Evolutionary conservation across 2,329 filamentous ascomycete species (phyloP), one percentile per base, ranked within the genome.

Genomic region (Chalaropsis ovoidea): DNA sequence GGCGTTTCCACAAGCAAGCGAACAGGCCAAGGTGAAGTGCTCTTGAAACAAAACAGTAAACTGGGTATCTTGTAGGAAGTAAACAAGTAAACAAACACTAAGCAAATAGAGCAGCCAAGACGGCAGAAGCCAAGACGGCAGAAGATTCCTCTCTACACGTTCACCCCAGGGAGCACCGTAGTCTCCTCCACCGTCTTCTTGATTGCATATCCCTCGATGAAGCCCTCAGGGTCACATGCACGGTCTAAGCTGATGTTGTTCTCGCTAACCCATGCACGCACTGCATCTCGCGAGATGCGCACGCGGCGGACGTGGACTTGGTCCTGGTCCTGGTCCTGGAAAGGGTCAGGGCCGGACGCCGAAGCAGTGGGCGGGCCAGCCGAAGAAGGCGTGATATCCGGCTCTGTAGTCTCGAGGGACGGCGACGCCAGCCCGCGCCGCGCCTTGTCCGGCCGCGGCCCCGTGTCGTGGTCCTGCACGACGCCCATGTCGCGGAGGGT

Each of bases 401-500:
- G 35, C 8, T 39, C 5, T 10, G 8, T 39, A 10, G 35, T 7
- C 35, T 39, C 35, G 8, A 39, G 4, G 35, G 5, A 39, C 8
- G 11, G 64, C 62, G 19, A 61, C 58, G 24, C 67, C 22, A 19
- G 43, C 41, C 49, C 27, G 62, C n/a, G 70, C 67, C 17, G 64
- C 69, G 54, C 8, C 54, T 39, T 39, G 15, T 35, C 54, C 39
- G 54, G 13, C 54, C 27, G 67, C 68, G 75, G 76, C 1, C 77
- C 77, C 74, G 76, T 73, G 72, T 77, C 81, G 70, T 78, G 82
- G 71, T 86, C 79, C 74, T 85, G 75, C 61, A 87, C 78, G 43
- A 94, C 77, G 8, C 82, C 86, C 90, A 96, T 96, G 67, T 90
- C 86, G 68, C 88, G 84, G 64, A 96, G 77, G 27, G 90, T 86